phyloP scores from a whole-genome alignment of 257 asterid species.

The Echium plantagineum region DNA sequence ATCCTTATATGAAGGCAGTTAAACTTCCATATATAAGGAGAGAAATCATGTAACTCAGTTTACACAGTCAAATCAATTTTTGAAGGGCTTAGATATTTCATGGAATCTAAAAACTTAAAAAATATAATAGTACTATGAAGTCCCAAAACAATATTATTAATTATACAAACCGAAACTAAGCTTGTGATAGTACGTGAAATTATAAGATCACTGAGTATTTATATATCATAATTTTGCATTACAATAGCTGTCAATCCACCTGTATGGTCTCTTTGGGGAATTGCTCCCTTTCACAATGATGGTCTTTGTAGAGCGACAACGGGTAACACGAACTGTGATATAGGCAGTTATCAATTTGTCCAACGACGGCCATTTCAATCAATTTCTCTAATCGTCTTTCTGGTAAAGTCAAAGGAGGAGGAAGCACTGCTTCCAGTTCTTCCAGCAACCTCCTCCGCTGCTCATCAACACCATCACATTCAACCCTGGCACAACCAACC shows the following conservation, averaged over 20 bases:
- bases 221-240: neutral
- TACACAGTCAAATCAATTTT: neutral
- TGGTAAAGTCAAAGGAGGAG: conserved; percentile 66
- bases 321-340: conserved; percentile 49
- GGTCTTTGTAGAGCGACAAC: conserved; percentile 66
- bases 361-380: conserved; percentile 60
- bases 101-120: neutral
- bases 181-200: neutral
- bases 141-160: neutral
- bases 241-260: conserved; percentile 36
- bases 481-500: conserved; percentile 26
- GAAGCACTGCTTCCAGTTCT: conserved; percentile 53
- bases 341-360: conserved; percentile 53
- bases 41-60: neutral
- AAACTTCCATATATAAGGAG: neutral
- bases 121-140: neutral
- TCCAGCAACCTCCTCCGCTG: conserved; percentile 31
- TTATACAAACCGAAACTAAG: neutral
- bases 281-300: conserved; percentile 53
- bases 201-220: neutral
- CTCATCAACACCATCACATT: conserved; percentile 23
- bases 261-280: conserved; percentile 73
- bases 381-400: conserved; percentile 75
- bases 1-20: neutral
- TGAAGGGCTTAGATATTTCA: neutral